Evolutionary conservation across 192 early-diverging fungal genomes (phyloP).

Genomic region (Helicostylum pulchrum): DNA sequence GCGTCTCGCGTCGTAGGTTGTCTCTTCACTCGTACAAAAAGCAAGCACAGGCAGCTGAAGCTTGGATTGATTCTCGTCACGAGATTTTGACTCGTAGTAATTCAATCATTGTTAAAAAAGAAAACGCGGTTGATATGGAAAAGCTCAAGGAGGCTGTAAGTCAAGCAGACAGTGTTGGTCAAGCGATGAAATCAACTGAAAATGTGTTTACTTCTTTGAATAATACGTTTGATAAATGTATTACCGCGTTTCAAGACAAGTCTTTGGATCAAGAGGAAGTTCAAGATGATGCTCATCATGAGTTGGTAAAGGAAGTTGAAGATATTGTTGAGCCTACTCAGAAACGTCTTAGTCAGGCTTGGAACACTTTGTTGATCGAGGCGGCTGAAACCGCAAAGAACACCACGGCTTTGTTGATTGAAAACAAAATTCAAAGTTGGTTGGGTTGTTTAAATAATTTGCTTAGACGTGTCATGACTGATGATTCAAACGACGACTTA

Average conservation of each 20-base stretch:
- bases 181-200: slow-evolving; percentile 19
- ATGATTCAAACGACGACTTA: slow-evolving; percentile 4
- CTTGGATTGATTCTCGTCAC: slow-evolving; percentile 21
- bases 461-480: not conserved
- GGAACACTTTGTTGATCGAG: slow-evolving; percentile 8
- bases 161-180: slow-evolving; percentile 19
- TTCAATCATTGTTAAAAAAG: not conserved
- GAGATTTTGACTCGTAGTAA: slow-evolving; percentile 3
- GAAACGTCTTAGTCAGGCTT: slow-evolving; percentile 15
- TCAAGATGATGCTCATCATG: slow-evolving; percentile 7
- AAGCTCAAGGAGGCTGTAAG: slow-evolving; percentile 13
- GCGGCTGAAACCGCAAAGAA: not conserved
- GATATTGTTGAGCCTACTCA: slow-evolving; percentile 15
- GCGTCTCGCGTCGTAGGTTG: slow-evolving; percentile 28
- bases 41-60: slow-evolving; percentile 20
- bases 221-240: slow-evolving; percentile 11
- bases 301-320: slow-evolving; percentile 8
- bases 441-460: not conserved
- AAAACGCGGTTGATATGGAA: not conserved
- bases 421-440: slow-evolving; percentile 8
- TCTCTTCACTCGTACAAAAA: slow-evolving; percentile 22
- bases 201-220: slow-evolving; percentile 20
- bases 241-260: slow-evolving; percentile 17
- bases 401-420: slow-evolving; percentile 8
- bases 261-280: slow-evolving; percentile 10